phyloP scores from a whole-genome alignment of 345 rosid genomes.

The Anastatica hierochuntica region DNA sequence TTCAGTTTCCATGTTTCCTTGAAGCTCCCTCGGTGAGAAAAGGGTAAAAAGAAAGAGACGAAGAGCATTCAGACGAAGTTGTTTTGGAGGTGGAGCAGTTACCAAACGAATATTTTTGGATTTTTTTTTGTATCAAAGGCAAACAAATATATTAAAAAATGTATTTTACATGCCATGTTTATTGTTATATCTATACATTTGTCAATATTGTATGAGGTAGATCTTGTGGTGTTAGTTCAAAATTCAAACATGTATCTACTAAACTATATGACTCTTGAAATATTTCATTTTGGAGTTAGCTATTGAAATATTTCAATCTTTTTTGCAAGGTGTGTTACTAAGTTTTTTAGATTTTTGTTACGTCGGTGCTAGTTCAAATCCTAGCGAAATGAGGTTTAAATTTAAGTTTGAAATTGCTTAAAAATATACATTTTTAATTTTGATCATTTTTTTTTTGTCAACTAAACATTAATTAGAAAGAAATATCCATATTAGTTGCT shows the following conservation, averaged over 20 bases:
- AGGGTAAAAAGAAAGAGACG: slow-evolving; percentile 22
- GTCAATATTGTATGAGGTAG: no score
- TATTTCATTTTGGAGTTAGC: no score
- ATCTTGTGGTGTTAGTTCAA: not conserved
- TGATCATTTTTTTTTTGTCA: no score
- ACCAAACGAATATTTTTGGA: slow-evolving; percentile 1
- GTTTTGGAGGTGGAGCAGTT: slow-evolving; percentile 22
- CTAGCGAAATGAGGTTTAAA: no score
- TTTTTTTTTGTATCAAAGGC: not conserved
- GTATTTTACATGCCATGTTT: not conserved
- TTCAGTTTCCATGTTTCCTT: slow-evolving; percentile 10
- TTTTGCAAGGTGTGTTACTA: no score
- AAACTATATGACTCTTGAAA: not conserved
- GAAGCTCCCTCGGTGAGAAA: slow-evolving; percentile 17
- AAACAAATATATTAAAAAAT: not conserved
- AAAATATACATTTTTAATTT: no score
- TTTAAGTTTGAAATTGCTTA: no score
- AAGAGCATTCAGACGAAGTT: slow-evolving; percentile 14
- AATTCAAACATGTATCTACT: not conserved
- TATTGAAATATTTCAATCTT: no score
- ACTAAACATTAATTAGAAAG: no score
- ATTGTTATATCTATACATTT: not conserved
- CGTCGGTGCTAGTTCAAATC: no score
- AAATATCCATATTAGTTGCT: no score
- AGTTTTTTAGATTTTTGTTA: no score